These are phyloP conservation scores for Micractinium sp. DNA, from an alignment of 139 green algal genomes.

Conservation along the genomic window DNA sequence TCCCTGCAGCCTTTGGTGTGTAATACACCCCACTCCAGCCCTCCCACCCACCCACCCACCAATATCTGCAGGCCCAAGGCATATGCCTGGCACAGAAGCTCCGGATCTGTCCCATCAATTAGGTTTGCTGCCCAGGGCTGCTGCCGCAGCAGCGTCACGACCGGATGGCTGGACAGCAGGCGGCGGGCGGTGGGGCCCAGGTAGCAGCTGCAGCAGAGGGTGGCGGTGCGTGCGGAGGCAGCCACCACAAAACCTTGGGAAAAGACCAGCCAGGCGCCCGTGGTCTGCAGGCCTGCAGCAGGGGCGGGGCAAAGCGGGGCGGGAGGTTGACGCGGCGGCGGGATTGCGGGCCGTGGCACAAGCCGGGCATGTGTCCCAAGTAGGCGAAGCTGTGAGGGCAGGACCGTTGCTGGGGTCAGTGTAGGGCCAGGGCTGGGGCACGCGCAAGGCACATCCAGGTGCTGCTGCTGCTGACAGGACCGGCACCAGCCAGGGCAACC, in stretches of 20 bases:
- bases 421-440: no score
- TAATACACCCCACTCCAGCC: background rate
- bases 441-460: no score
- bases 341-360: no score
- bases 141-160: background rate
- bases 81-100: background rate
- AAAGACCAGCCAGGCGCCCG: background rate
- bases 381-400: no score
- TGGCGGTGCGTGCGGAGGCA: background rate
- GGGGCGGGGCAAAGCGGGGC: background rate
- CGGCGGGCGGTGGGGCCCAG: background rate
- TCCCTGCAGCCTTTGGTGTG: background rate
- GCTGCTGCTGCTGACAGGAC: background rate
- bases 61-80: background rate
- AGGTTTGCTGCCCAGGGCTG: background rate
- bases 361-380: no score
- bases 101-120: background rate
- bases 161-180: background rate
- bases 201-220: background rate
- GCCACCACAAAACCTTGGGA: constrained; percentile 7
- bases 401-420: no score
- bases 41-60: background rate
- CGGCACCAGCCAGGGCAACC: background rate
- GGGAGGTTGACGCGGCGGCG: no score
- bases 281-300: constrained; percentile 10